These are phyloP conservation scores for Apophysomyces elegans DNA, from an alignment of 371 early-diverging fungal genomes.

Conservation along the genomic window DNA sequence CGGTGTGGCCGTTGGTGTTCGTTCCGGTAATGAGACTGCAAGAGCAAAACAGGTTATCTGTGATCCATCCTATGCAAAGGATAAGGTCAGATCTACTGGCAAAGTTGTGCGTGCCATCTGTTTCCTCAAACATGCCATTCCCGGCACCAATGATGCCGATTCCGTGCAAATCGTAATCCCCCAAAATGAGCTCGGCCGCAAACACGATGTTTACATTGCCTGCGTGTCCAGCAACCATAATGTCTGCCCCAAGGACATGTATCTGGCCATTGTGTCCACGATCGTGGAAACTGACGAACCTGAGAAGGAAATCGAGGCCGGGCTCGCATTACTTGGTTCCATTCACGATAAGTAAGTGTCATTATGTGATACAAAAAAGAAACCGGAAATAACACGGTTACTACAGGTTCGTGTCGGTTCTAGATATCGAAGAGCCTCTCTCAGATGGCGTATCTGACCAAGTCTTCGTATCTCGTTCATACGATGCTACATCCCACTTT, in stretches of 20 bases:
- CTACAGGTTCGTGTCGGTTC: slow-evolving; percentile 73
- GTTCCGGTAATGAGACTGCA: slow-evolving; percentile 84
- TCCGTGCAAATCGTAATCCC: slow-evolving; percentile 98
- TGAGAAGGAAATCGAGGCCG: slow-evolving; percentile 86
- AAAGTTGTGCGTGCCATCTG: slow-evolving; percentile 96
- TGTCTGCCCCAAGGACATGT: slow-evolving; percentile 87
- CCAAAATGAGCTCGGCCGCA: slow-evolving; percentile 92
- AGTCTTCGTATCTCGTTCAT: slow-evolving; percentile 91
- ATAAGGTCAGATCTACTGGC: slow-evolving; percentile 77
- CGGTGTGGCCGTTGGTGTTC: slow-evolving; percentile 89
- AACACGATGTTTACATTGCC: slow-evolving; percentile 96
- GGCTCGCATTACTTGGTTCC: slow-evolving; percentile 87
- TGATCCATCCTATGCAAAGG: slow-evolving; percentile 92
- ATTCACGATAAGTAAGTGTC: slow-evolving; percentile 77
- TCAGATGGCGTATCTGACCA: slow-evolving; percentile 83
- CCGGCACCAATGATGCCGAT: slow-evolving; percentile 88
- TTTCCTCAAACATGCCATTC: slow-evolving; percentile 90
- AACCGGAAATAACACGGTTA: background rate
- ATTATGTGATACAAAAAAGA: background rate
- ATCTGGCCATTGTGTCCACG: slow-evolving; percentile 95
- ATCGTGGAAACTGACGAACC: slow-evolving; percentile 90
- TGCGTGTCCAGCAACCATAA: slow-evolving; percentile 89
- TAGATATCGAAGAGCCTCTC: slow-evolving; percentile 86
- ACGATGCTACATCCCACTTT: slow-evolving; percentile 99
- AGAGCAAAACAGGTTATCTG: slow-evolving; percentile 89